Conservation (phyloP, 106 monocot genomes). For the Apostasia ramifera region DNA sequence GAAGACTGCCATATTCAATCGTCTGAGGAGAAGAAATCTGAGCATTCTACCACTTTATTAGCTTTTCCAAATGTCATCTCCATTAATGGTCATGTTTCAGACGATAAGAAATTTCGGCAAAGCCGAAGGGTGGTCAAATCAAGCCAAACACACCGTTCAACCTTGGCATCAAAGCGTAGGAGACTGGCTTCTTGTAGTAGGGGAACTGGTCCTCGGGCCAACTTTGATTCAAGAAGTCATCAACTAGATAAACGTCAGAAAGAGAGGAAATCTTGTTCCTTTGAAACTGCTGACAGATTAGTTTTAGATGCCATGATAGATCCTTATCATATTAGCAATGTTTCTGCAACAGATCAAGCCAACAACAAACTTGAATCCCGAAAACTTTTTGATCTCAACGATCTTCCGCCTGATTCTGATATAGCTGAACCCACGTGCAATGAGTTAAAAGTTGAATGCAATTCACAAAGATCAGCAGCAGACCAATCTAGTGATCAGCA, state of each 20-base stretch:
- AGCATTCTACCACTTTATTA: not conserved
- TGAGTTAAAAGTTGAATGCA: slow-evolving; percentile 1
- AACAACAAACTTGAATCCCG: slow-evolving; percentile 18
- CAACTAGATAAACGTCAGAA: slow-evolving; percentile 9
- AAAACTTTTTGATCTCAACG: slow-evolving; percentile 63
- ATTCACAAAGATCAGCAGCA: not conserved
- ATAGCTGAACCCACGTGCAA: slow-evolving; percentile 8
- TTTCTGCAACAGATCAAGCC: not conserved
- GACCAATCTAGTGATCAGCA: slow-evolving; percentile 12
- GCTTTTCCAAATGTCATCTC: not conserved
- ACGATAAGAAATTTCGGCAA: slow-evolving; percentile 8
- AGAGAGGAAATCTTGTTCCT: not conserved
- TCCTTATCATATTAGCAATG: not conserved
- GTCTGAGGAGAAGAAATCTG: slow-evolving; percentile 6
- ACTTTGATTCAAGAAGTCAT: slow-evolving; percentile 7
- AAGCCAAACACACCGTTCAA: slow-evolving; percentile 14
- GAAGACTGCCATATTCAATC: slow-evolving; percentile 4
- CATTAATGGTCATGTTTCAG: slow-evolving; percentile 18
- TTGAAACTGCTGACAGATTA: slow-evolving; percentile 7
- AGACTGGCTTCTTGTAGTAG: slow-evolving; percentile 34
- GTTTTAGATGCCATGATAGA: slow-evolving; percentile 6
- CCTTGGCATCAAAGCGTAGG: slow-evolving; percentile 34
- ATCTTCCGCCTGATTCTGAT: slow-evolving; percentile 51
- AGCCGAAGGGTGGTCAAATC: slow-evolving; percentile 15
- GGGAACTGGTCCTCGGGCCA: not conserved